Conservation (phyloP, 2,329 filamentous ascomycete genomes). For the Thelonectria discophora region DNA sequence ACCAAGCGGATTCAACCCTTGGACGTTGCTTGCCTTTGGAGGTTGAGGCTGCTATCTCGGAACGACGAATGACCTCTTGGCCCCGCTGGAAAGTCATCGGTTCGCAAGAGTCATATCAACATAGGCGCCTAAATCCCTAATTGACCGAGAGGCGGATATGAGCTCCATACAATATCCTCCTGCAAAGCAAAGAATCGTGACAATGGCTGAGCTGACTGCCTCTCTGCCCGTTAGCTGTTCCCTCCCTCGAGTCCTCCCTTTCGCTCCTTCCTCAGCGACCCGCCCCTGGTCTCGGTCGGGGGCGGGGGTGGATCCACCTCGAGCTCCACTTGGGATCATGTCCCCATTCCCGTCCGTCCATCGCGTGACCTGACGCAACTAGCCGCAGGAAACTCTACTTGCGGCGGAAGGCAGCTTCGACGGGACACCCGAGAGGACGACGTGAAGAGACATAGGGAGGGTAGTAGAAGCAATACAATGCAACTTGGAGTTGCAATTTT, state of each 20-base stretch:
- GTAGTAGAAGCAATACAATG: not conserved
- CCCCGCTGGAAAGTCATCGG: not conserved
- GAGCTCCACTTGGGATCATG: slow-evolving; percentile 21
- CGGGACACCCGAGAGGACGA: not conserved
- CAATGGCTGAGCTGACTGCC: not conserved
- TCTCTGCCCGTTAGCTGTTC: not conserved
- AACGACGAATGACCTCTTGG: not conserved
- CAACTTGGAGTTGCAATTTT: slow-evolving; percentile 1
- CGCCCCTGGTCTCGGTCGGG: slow-evolving; percentile 27
- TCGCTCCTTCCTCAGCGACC: slow-evolving; percentile 6
- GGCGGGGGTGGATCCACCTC: slow-evolving; percentile 16
- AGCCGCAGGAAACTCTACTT: slow-evolving; percentile 37
- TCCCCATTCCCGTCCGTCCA: slow-evolving; percentile 39
- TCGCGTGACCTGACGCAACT: slow-evolving; percentile 48
- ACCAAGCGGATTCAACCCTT: not conserved
- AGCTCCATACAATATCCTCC: slow-evolving; percentile 8
- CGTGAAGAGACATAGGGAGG: not conserved
- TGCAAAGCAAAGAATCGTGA: not conserved
- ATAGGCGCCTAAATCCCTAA: not conserved
- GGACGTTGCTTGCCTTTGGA: not conserved
- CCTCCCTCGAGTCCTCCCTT: not conserved
- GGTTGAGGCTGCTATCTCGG: slow-evolving; percentile 10
- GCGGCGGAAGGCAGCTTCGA: slow-evolving; percentile 15
- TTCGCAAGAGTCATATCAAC: not conserved
- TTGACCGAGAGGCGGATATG: not conserved